A percentile compares a stretch with the other conserved stretches of the same genome.
Evolutionary conservation across 1,139 yeast genomes (phyloP).

Genomic region (Neolecta irregularis): DNA sequence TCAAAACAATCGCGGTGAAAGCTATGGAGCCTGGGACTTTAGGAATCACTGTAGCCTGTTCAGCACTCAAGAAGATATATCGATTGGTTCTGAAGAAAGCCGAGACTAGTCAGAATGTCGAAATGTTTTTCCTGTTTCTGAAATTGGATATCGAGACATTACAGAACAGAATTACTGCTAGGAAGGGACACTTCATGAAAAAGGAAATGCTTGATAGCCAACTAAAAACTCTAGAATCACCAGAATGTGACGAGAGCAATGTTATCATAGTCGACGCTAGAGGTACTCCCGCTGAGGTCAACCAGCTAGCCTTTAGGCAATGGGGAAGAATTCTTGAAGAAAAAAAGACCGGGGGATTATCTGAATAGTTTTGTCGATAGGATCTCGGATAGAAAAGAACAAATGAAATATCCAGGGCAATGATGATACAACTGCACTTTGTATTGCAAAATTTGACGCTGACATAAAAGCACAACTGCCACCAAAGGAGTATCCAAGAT

Average conservation of each 20-base stretch:
- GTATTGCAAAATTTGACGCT: no score
- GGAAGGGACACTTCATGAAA: constrained; percentile 67
- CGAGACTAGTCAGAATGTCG: constrained; percentile 21
- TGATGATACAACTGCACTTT: no score
- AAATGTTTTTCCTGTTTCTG: constrained; percentile 49
- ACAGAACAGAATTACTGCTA: constrained; percentile 38
- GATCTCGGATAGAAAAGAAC: no score
- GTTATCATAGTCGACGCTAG: constrained; percentile 7
- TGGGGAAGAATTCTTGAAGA: no score
- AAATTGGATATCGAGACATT: constrained; percentile 50
- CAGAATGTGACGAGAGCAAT: constrained; percentile 6
- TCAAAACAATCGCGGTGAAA: constrained; percentile 14
- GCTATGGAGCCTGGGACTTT: constrained; percentile 19
- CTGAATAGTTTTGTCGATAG: no score
- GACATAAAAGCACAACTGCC: no score
- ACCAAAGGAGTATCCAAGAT: no score
- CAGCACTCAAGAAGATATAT: constrained; percentile 61
- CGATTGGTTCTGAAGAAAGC: constrained; percentile 38
- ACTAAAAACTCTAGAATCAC: constrained; percentile 7
- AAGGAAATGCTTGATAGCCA: constrained; percentile 12
- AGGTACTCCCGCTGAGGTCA: no score
- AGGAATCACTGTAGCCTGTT: constrained; percentile 53
- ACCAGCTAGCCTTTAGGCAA: no score
- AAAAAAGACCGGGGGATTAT: no score
- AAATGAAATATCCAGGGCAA: no score